phyloP scores from a whole-genome alignment of 2,329 filamentous ascomycete species.

The Phaeosphaeriaceae sp. region DNA sequence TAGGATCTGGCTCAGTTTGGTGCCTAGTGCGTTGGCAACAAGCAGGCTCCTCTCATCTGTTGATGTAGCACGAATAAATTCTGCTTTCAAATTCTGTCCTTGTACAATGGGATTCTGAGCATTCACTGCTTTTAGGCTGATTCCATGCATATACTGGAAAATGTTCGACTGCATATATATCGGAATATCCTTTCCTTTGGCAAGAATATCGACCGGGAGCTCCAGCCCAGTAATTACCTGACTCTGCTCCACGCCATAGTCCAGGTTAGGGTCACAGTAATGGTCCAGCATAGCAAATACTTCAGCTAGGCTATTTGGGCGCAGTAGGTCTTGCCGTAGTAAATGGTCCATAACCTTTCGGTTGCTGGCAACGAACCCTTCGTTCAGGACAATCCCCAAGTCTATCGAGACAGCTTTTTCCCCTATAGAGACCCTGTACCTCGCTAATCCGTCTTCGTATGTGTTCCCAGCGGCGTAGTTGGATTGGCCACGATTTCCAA shows the following conservation, averaged over 20 bases:
- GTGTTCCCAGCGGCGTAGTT: constrained; percentile 31
- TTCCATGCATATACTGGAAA: too few species aligned
- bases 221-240: neutral
- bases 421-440: constrained; percentile 16
- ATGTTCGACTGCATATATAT: neutral
- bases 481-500: constrained; percentile 23
- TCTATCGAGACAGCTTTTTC: constrained; percentile 46
- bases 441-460: constrained; percentile 31
- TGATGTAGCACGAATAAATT: neutral
- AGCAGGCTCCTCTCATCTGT: neutral
- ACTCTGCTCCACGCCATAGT: neutral
- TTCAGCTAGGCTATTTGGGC: neutral
- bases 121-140: too few species aligned
- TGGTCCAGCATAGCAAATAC: neutral
- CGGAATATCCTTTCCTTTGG: neutral
- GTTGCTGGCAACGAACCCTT: constrained; percentile 35
- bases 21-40: neutral
- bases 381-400: constrained; percentile 20
- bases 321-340: neutral
- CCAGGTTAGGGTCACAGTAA: neutral
- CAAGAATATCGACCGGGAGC: neutral
- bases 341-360: neutral
- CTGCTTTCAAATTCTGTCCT: neutral
- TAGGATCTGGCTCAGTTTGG: neutral
- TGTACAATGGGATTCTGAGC: too few species aligned